Evolutionary conservation across 2,329 filamentous ascomycete genomes (phyloP).

Genomic region (Aspergillus cejpii): DNA sequence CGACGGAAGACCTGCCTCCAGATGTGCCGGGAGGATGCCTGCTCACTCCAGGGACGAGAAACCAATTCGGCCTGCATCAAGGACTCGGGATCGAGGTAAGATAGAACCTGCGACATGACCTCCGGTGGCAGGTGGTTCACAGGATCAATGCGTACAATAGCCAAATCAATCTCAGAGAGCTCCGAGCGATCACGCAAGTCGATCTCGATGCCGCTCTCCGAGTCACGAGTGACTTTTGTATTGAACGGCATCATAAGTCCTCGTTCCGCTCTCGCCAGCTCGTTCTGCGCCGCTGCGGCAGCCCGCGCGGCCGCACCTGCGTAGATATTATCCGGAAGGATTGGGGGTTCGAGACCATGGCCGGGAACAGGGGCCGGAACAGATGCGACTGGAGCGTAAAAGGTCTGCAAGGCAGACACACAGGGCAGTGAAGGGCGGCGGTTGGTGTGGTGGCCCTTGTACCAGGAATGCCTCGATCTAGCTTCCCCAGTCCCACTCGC

Average conservation of each 20-base stretch:
- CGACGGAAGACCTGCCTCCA: slow-evolving; percentile 58
- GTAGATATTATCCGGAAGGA: slow-evolving; percentile 36
- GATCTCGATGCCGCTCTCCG: slow-evolving; percentile 47
- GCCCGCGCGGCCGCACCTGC: slow-evolving; percentile 43
- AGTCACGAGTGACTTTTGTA: slow-evolving; percentile 33
- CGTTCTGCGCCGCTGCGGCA: slow-evolving; percentile 47
- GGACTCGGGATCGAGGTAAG: slow-evolving; percentile 53
- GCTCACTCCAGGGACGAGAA: slow-evolving; percentile 50
- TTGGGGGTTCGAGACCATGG: slow-evolving; percentile 34
- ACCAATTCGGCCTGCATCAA: slow-evolving; percentile 52
- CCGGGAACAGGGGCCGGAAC: slow-evolving; percentile 32
- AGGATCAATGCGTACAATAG: slow-evolving; percentile 46
- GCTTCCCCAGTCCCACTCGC: slow-evolving; percentile 22
- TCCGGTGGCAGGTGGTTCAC: slow-evolving; percentile 52
- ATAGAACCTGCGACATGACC: slow-evolving; percentile 53
- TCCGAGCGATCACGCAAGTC: slow-evolving; percentile 37
- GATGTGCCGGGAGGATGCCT: slow-evolving; percentile 52
- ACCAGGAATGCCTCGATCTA: slow-evolving; percentile 22
- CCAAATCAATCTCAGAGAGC: slow-evolving; percentile 29
- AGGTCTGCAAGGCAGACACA: slow-evolving; percentile 30
- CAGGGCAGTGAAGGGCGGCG: slow-evolving; percentile 34
- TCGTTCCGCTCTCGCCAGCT: slow-evolving; percentile 31
- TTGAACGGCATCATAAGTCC: slow-evolving; percentile 29
- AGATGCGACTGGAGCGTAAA: slow-evolving; percentile 27
- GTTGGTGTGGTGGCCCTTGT: slow-evolving; percentile 27